Evolutionary conservation across 306 rosid species (phyloP).

Genomic region (Neltuma alba): DNA sequence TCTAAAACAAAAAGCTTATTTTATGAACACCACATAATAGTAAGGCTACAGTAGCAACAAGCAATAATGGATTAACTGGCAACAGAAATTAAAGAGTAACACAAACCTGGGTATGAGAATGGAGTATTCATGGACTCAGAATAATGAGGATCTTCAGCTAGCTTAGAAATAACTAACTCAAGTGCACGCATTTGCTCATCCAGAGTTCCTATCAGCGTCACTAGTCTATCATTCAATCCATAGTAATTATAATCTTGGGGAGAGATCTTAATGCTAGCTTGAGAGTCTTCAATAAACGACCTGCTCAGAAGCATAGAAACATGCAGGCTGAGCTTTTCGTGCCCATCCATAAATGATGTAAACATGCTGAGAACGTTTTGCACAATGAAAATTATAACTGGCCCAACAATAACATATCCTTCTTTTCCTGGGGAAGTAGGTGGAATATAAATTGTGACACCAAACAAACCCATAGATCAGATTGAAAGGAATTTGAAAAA

Average conservation of each 20-base stretch:
- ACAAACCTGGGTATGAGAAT: slow-evolving; percentile 87
- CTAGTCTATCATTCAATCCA: slow-evolving; percentile 93
- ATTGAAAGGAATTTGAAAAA: neutral
- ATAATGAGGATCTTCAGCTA: slow-evolving; percentile 92
- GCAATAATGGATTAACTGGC: slow-evolving; percentile 15
- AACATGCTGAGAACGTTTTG: slow-evolving; percentile 28
- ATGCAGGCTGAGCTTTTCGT: slow-evolving; percentile 33
- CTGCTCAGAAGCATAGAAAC: slow-evolving; percentile 48
- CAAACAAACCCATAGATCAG: slow-evolving; percentile 10
- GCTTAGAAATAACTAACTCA: slow-evolving; percentile 85
- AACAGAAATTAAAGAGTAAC: slow-evolving; percentile 25
- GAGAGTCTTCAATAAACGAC: slow-evolving; percentile 96
- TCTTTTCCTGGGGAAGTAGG: neutral
- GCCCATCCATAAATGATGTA: slow-evolving; percentile 9
- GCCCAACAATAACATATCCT: slow-evolving; percentile 15
- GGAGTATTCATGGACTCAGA: slow-evolving; percentile 90
- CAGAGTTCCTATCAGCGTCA: slow-evolving; percentile 82
- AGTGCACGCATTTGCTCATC: slow-evolving; percentile 94
- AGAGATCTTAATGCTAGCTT: slow-evolving; percentile 96
- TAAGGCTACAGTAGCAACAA: neutral
- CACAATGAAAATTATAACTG: slow-evolving; percentile 26
- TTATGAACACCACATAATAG: neutral
- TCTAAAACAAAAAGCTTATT: neutral
- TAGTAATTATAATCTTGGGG: slow-evolving; percentile 93
- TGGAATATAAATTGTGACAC: neutral